Percentiles rank a stretch among this genome's conserved stretches.
phyloP scores from a whole-genome alignment of 768 basidiomycete species.

The Lentinula edodes region DNA sequence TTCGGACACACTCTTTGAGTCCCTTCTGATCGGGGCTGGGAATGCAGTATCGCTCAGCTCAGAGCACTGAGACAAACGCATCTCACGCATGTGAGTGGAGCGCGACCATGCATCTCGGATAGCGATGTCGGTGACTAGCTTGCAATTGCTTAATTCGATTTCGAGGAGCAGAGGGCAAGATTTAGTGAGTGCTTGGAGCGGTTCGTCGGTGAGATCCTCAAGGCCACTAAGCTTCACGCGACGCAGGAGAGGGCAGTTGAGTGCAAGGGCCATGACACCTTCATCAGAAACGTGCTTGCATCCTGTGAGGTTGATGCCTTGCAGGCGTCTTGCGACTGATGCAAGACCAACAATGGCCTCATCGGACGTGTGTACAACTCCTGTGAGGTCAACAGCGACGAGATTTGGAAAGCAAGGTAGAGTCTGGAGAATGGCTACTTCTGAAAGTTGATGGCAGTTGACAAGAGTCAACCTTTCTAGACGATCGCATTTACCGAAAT shows the following conservation, averaged over 20 bases:
- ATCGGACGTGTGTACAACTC: conserved; percentile 66
- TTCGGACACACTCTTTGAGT: conserved; percentile 18
- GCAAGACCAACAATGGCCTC: conserved; percentile 69
- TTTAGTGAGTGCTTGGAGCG: conserved; percentile 71
- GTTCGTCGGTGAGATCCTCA: conserved; percentile 65
- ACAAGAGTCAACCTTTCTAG: conserved; percentile 88
- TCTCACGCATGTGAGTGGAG: conserved; percentile 82
- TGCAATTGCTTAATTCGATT: conserved; percentile 87
- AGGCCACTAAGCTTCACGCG: conserved; percentile 87
- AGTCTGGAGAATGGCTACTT: conserved; percentile 55
- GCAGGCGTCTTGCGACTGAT: conserved; percentile 62
- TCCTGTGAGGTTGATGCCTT: conserved; percentile 87
- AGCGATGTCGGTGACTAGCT: conserved; percentile 67
- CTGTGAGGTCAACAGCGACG: conserved; percentile 81
- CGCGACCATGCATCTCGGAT: conserved; percentile 82
- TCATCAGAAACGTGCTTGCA: conserved; percentile 78
- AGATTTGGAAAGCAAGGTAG: conserved; percentile 70
- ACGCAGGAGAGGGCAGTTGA: conserved; percentile 69
- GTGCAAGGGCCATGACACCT: conserved; percentile 73
- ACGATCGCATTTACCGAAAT: conserved; percentile 68
- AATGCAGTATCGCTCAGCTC: conserved; percentile 82
- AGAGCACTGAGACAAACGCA: conserved; percentile 76
- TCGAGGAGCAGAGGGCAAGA: conserved; percentile 86
- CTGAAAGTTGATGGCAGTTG: conserved; percentile 66
- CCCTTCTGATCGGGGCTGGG: conserved; percentile 57